Base-by-base conservation (phyloP, 1,139 yeast species). In the Pichia sorboxylosa region DNA sequence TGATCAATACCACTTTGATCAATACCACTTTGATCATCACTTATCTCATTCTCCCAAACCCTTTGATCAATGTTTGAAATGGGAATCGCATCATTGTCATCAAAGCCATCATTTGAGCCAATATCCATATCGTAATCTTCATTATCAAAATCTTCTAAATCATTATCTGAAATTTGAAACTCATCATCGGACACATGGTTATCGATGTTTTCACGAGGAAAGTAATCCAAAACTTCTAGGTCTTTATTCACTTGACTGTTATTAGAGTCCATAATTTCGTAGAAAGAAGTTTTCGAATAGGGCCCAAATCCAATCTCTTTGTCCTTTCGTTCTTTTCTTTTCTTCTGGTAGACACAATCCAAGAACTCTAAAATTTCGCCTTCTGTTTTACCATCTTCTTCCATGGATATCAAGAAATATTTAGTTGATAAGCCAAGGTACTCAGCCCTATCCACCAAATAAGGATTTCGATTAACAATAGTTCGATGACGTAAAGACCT, bases 371-470 rank as follows among this genome's bases (percentile, higher is more conserved):
- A 26, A 4, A 55, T 52, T 6, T 49, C 42, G 3, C 34, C 35
- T 31, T 49, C 53, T 2, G 51, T 28, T 21, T 43, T 34, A 0
- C 57, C 57, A 24, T 41, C 37, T 10, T 51, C 51, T 21, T 41
- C 49, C 38, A 51, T 33, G 9, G 44, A 46, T 24, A 48, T 51
- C 24, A 55, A 36, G 6, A 40, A 37, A 24, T 44, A 41, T n/a
- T 39, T 38, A 2, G 57, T 44, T 11, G 54, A 36, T 4, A 55
- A 35, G 2, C 58, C 58, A 3, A 53, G 36, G 34, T 47, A 47
- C 13, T 44, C 49, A 3, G 55, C 55, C 4, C 49, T 40, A 33
- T 55, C 58, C 4, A 54, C 51, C 10, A 54, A 45, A 35, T 52
- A 55, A 1, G 55, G 54, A 34, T 40, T 40, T 18, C 38, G 17